Evolutionary conservation across 805 yeast species (phyloP).

Genomic region (Scheffersomyces coipomensis): DNA sequence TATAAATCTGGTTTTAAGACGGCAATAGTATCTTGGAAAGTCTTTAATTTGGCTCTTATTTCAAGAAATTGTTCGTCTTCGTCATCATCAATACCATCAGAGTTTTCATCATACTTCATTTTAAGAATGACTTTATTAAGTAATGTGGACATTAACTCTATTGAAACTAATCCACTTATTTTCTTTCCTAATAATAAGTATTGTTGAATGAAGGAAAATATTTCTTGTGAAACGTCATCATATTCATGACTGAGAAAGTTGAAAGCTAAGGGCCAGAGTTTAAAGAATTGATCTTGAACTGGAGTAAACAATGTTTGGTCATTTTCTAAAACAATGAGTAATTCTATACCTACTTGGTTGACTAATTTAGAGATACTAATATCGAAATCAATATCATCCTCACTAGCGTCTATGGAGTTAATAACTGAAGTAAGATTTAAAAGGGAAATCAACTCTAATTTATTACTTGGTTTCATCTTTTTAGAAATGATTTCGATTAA

Average conservation of each 20-base stretch:
- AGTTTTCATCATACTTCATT: constrained; percentile 77
- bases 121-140: constrained; percentile 71
- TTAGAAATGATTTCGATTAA: constrained; percentile 66
- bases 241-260: constrained; percentile 75
- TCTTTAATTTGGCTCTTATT: constrained; percentile 68
- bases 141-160: constrained; percentile 59
- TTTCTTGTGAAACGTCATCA: constrained; percentile 84
- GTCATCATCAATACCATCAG: constrained; percentile 53
- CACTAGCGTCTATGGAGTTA: constrained; percentile 28
- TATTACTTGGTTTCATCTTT: constrained; percentile 74
- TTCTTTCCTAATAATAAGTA: constrained; percentile 71
- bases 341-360: constrained; percentile 73
- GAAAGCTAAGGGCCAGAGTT: constrained; percentile 70
- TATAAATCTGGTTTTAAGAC: constrained; percentile 57
- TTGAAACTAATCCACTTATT: constrained; percentile 29
- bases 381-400: constrained; percentile 58
- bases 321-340: constrained; percentile 60
- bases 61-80: constrained; percentile 80
- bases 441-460: constrained; percentile 65
- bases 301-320: constrained; percentile 41
- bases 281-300: constrained; percentile 47
- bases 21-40: constrained; percentile 81
- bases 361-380: constrained; percentile 75
- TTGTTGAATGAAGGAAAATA: constrained; percentile 76
- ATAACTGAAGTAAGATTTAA: constrained; percentile 63